Percentiles rank a stretch among this genome's conserved stretches.
Conservation (phyloP, 2,329 filamentous ascomycete genomes). For the Alternaria tenuissima region DNA sequence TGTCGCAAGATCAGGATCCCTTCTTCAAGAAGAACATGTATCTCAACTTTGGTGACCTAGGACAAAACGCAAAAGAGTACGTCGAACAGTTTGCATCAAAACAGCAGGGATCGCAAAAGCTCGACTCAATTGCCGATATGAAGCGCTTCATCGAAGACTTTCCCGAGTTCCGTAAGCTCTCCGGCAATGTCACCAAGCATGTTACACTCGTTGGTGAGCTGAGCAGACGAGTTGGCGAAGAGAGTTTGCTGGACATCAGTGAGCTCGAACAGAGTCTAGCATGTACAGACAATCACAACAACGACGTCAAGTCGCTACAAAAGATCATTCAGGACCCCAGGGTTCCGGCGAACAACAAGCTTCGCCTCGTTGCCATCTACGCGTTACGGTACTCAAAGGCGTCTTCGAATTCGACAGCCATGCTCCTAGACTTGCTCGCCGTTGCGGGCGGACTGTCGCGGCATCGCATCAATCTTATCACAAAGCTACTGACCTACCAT, state of each 20-base stretch:
- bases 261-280: constrained; percentile 96
- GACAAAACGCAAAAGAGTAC: constrained; percentile 97
- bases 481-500: constrained; percentile 85
- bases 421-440: constrained; percentile 85
- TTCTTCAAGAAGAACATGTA: constrained; percentile 99
- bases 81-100: constrained; percentile 98
- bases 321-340: constrained; percentile 80
- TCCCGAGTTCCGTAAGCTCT: constrained; percentile 95
- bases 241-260: constrained; percentile 92
- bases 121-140: constrained; percentile 98
- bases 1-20: constrained; percentile 96
- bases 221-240: constrained; percentile 83
- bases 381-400: constrained; percentile 90
- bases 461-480: constrained; percentile 78
- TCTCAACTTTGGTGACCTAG: constrained; percentile 93
- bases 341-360: constrained; percentile 82
- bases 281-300: constrained; percentile 93
- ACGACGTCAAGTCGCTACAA: constrained; percentile 92
- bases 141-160: constrained; percentile 99
- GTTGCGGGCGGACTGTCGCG: constrained; percentile 83
- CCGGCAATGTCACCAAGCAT: constrained; percentile 98
- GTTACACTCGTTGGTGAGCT: constrained; percentile 95
- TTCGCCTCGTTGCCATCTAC: constrained; percentile 92
- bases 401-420: constrained; percentile 80
- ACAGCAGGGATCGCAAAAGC: constrained; percentile 94